Base-by-base conservation (phyloP, 495 filamentous ascomycete genomes). In the Delitschia confertaspora region DNA sequence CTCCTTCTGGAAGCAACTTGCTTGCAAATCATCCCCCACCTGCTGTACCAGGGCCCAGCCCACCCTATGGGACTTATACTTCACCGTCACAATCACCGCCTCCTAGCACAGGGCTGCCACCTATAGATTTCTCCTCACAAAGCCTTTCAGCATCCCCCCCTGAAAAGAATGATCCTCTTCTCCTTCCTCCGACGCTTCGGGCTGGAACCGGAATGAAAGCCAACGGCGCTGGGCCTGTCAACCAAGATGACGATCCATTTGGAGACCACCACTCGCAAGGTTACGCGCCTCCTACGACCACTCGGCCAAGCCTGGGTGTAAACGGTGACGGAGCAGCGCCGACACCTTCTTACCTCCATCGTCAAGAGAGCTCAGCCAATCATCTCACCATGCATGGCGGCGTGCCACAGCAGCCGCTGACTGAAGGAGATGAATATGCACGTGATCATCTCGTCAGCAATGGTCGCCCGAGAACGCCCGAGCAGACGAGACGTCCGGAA, bases 241-340 rank as follows among this genome's bases (percentile, higher is more conserved):
- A 27, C 27, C 26, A 33, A 7, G 39, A 30, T 1, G 50, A 57
- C 33, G 30, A 62, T 30, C 60, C 60, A 6, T 63, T 63, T 31
- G 49, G 52, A 0, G 60, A 63, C 49, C 58, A 59, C 32, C 32
- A 53, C 30, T 56, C 54, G 9, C 34, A 47, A 23, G 36, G 41
- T 7, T 38, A 43, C 43, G 43, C 46, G 19, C 35, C 46, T 10
- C 47, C 47, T 0, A 26, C 51, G 3, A 45, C 36, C 14, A 41
- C 47, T 4, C 32, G 37, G 1, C 47, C 47, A 3, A 29, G 33
- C 19, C 38, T 31, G 14, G 43, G 47, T 16, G 16, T 35, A 17
- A 6, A 22, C 13, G 47, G 39, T 11, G 26, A 20, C n/a, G 40
- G 37, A 20, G 21, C 27, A 23, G 19, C 38, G 2, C 30, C 38